Percentiles rank a stretch among this genome's conserved stretches.
These are phyloP conservation scores for Mucor irregularis DNA, from an alignment of 371 early-diverging fungal genomes.

Conservation along the genomic window DNA sequence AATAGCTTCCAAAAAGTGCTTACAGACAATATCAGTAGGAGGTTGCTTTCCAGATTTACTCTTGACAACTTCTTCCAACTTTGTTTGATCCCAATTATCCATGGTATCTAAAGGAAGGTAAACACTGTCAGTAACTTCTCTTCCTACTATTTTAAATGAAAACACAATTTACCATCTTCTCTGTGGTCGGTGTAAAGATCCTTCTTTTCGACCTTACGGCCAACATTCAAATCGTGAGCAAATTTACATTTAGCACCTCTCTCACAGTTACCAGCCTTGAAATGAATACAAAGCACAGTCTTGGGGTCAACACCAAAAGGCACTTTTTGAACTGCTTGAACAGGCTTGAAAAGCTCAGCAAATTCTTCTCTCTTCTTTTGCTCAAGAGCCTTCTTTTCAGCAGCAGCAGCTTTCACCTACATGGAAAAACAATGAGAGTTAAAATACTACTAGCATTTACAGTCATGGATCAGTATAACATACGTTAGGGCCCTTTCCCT, in stretches of 20 bases:
- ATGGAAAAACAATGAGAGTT: background rate
- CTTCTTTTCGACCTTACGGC: constrained; percentile 87
- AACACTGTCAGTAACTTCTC: background rate
- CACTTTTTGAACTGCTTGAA: constrained; percentile 90
- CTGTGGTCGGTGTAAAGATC: constrained; percentile 92
- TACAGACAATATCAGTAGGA: constrained; percentile 98
- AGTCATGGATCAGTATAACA: background rate
- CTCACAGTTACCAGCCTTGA: constrained; percentile 91
- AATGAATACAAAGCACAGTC: constrained; percentile 94
- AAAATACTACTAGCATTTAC: background rate
- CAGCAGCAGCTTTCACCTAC: constrained; percentile 7
- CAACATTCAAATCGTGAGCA: constrained; percentile 93
- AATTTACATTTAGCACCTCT: constrained; percentile 98
- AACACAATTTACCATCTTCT: constrained; percentile 32
- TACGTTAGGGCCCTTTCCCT: background rate
- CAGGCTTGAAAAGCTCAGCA: constrained; percentile 88
- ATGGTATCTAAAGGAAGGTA: constrained; percentile 85
- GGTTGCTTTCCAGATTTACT: constrained; percentile 87
- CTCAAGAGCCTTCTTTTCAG: constrained; percentile 46
- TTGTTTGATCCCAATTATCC: constrained; percentile 94
- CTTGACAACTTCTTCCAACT: constrained; percentile 86
- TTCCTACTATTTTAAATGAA: background rate
- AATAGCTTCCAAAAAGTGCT: constrained; percentile 98
- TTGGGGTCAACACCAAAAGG: constrained; percentile 99
- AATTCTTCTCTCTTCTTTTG: constrained; percentile 57